These are phyloP conservation scores for Salix udensis DNA, from an alignment of 345 rosid species.

Conservation along the genomic window DNA sequence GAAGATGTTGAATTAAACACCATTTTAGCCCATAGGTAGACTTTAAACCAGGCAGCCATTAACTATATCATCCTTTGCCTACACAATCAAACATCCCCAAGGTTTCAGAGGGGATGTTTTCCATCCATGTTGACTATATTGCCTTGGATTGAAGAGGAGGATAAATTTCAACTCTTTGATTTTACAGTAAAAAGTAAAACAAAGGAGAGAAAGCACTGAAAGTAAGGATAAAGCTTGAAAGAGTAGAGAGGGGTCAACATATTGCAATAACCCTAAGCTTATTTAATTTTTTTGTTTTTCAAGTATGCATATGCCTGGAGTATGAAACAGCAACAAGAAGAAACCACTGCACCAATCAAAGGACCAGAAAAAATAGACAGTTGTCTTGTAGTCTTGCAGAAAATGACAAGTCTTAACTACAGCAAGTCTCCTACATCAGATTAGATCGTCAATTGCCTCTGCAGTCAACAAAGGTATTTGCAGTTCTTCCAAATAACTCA, in stretches of 20 bases:
- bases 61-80: not conserved
- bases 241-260: not conserved
- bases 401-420: not conserved
- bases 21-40: not conserved
- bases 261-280: not conserved
- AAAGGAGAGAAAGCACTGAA: not conserved
- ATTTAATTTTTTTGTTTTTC: not conserved
- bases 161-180: not conserved
- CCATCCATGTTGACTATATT: too few relatives aligned
- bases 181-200: not conserved
- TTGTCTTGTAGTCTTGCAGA: too few relatives aligned
- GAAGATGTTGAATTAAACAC: not conserved
- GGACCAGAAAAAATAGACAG: not conserved
- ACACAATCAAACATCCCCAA: not conserved
- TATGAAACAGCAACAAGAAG: not conserved
- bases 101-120: not conserved
- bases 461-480: not conserved
- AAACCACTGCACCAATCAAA: not conserved
- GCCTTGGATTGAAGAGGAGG: not conserved
- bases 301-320: not conserved
- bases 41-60: not conserved
- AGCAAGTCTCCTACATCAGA: not conserved
- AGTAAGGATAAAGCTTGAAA: too few relatives aligned
- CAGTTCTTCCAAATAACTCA: not conserved
- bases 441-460: not conserved